Conservation (phyloP, 345 rosid genomes). For the Geranium brycei region DNA sequence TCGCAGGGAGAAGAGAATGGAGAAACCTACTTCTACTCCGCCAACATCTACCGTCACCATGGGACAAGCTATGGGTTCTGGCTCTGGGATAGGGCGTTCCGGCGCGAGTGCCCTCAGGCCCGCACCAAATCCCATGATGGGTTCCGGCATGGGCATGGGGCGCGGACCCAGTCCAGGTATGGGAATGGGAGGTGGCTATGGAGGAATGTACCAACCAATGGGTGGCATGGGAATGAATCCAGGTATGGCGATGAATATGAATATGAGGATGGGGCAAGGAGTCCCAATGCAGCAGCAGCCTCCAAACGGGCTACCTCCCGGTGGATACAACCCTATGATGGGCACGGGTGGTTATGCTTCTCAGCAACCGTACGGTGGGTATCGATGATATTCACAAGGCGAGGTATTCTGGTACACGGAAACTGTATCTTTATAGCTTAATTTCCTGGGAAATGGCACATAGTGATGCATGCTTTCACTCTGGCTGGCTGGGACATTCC, state of each 20-base stretch:
- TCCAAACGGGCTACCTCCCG: constrained; percentile 34
- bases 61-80: constrained; percentile 99
- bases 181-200: constrained; percentile 12
- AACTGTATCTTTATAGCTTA: constrained; percentile 10
- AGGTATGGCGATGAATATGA: constrained; percentile 12
- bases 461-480: constrained; percentile 1
- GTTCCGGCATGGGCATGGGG: constrained; percentile 42
- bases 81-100: constrained; percentile 77
- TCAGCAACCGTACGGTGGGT: constrained; percentile 59
- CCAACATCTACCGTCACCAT: constrained; percentile 64
- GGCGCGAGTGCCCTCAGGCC: constrained; percentile 51
- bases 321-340: constrained; percentile 50
- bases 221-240: constrained; percentile 20
- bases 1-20: constrained; percentile 80
- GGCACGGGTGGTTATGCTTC: constrained; percentile 42
- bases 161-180: constrained; percentile 15
- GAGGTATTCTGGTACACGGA: constrained; percentile 3
- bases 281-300: constrained; percentile 34
- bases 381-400: no score
- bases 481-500: constrained; percentile 1
- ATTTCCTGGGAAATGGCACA: constrained; percentile 3
- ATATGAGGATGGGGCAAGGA: constrained; percentile 36
- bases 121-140: constrained; percentile 44
- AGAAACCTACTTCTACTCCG: constrained; percentile 41
- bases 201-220: constrained; percentile 2